Evolutionary conservation across 2,329 filamentous ascomycete species (phyloP), one percentile per base, ranked within the genome.

Genomic region (Balansia obtecta): DNA sequence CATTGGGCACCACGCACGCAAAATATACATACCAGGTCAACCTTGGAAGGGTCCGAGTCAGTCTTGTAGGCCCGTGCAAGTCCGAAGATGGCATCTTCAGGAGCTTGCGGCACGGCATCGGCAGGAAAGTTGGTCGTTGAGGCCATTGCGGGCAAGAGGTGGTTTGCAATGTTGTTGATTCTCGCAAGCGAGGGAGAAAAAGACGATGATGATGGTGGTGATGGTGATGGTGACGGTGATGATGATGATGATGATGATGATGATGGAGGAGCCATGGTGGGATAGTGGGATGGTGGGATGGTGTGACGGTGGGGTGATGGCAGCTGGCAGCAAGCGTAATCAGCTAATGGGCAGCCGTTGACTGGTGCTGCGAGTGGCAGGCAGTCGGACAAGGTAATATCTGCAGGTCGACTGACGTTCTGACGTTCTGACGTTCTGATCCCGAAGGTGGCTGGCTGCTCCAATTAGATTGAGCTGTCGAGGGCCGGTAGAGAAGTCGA

Each of bases 41-140:
- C 86, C 73, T 98, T 98, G 68, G 87, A 81, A 52, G 76, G 69
- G 67, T 74, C 76, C 54, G 79, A 71, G 64, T 98, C 93, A 55
- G 85, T 86, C 63, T 82, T 82, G 75, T 84, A 98, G 54, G 88
- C 89, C 55, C 85, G 81, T 79, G 91, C 89, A 61, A 98, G 74
- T 52, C 91, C 90, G 65, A 98, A 98, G 65, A 98, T 80, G 57
- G 91, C 83, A 71, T 98, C 93, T 68, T 95, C 90, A 45, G 93
- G 90, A 54, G 93, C 93, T 70, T 91, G 85, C 61, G 90, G 87
- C 53, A 96, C 88, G 57, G 77, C 73, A 63, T 86, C 79, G 62
- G 84, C 77, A 54, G 83, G 79, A 72, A 95, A 95, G 63, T 77
- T 80, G 59, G 86, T 85, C 49, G 61, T 57, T 50, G 65, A 61